These are phyloP conservation scores for Grifola frondosa DNA, from an alignment of 1,284 basidiomycete genomes.

Conservation along the genomic window DNA sequence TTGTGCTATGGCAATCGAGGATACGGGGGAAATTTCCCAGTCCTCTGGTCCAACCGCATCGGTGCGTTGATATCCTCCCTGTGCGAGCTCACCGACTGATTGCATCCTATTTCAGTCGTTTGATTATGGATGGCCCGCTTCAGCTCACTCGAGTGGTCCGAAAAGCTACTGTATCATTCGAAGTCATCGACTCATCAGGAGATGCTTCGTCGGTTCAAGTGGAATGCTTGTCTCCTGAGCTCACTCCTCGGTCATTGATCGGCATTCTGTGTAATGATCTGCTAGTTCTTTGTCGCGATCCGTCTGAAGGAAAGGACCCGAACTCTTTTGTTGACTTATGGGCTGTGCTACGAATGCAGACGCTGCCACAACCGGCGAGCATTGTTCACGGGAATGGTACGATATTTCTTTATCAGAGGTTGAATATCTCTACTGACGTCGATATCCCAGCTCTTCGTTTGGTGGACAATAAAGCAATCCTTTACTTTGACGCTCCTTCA, in stretches of 20 bases:
- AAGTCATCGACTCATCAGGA: conserved; percentile 75
- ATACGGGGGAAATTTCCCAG: conserved; percentile 92
- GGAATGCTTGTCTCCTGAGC: conserved; percentile 83
- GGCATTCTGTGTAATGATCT: conserved; percentile 92
- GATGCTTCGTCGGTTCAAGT: conserved; percentile 82
- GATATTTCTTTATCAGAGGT: conserved; percentile 29
- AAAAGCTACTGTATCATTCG: conserved; percentile 83
- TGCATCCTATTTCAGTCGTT: conserved; percentile 49
- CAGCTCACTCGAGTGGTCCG: conserved; percentile 87
- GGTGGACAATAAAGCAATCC: conserved; percentile 86
- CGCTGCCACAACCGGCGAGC: conserved; percentile 83
- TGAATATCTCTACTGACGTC: conserved; percentile 10
- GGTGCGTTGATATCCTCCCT: conserved; percentile 41
- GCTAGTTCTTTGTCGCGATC: conserved; percentile 84
- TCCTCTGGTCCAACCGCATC: conserved; percentile 96
- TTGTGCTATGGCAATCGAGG: conserved; percentile 90
- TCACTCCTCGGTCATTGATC: conserved; percentile 71
- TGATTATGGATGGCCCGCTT: conserved; percentile 86
- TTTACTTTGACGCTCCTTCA: conserved; percentile 87
- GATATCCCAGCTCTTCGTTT: conserved; percentile 68
- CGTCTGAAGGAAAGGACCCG: conserved; percentile 73
- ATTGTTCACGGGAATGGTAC: conserved; percentile 84
- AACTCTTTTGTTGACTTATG: conserved; percentile 80
- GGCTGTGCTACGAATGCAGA: conserved; percentile 92
- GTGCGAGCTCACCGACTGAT: not conserved